These are phyloP conservation scores for Oryza glumipatula DNA, from an alignment of 176 grass and related monocot genomes.

Conservation along the genomic window DNA sequence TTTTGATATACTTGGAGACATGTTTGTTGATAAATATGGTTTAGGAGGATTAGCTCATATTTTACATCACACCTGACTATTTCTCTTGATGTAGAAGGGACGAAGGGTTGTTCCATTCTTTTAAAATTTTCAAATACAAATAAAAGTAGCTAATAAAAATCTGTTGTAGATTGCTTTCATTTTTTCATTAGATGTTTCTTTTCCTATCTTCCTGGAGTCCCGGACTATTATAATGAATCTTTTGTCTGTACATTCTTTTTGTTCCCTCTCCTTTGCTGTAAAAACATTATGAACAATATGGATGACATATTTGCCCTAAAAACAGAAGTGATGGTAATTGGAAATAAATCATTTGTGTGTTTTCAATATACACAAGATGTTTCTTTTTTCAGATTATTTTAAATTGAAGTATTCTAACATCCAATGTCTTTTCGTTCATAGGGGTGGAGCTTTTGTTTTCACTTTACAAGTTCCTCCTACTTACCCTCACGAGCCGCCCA, in stretches of 20 bases:
- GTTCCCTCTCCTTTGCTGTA: background rate
- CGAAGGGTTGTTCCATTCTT: background rate
- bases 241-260: background rate
- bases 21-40: slow-evolving; percentile 17
- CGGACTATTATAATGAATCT: background rate
- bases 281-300: background rate
- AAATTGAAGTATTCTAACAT: background rate
- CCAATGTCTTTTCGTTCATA: slow-evolving; percentile 22
- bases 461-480: slow-evolving; percentile 72
- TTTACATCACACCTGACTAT: background rate
- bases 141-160: background rate
- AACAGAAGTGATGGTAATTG: background rate
- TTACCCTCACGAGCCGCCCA: slow-evolving; percentile 74
- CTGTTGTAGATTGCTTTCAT: background rate
- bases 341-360: background rate
- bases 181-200: background rate
- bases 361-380: slow-evolving; percentile 1
- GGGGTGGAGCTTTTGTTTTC: slow-evolving; percentile 65
- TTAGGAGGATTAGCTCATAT: background rate
- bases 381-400: background rate
- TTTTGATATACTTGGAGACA: background rate
- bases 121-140: background rate
- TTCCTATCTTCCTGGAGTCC: background rate
- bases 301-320: background rate
- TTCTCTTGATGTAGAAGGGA: background rate